Evolutionary conservation across 2,329 filamentous ascomycete genomes (phyloP), one percentile per base, ranked within the genome.

Genomic region (Xylariaceae sp.): DNA sequence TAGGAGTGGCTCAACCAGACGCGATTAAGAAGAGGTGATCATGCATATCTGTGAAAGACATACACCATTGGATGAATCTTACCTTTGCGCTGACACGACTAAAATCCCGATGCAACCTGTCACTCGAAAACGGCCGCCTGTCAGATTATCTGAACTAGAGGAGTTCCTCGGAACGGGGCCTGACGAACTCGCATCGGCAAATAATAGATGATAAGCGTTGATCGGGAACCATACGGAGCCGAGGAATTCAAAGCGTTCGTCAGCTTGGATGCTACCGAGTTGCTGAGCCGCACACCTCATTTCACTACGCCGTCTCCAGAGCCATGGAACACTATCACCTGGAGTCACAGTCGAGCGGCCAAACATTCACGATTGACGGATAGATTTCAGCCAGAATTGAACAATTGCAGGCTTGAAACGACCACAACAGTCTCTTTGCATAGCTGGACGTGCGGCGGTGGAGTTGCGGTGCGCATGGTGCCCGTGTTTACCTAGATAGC

Each of bases 61-160:
- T 38, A 16, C 44, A 45, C 54, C 31, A 54, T 54, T 48, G 47
- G 41, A 19, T 41, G 9, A 43, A 45, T 16, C 42, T 22, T 47
- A 51, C 46, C 47, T 48, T 45, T 16, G 48, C 36, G 28, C 45
- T 52, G 53, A 52, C 46, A 6, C 45, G 16, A 47, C 51, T 43
- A 45, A 45, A 36, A 43, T 50, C n/a, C 43, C 17, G 48, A 40
- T 55, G 46, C 49, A 52, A n/a, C 42, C 33, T 33, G 53, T 45
- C 42, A 44, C 45, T 31, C 22, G 7, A 18, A 28, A 47, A 36
- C 33, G 46, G 39, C 19, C 28, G 22, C 34, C 36, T 53, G 53
- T 55, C 53, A 55, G 53, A 55, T 55, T 55, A 31, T 18, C 47
- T 46, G 50, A 47, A 7, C 43, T 31, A 31, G 19, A 42, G 47